A percentile compares a stretch with the other conserved stretches of the same genome.
These are phyloP conservation scores for Zygoascus biomembranicola DNA, from an alignment of 805 yeast genomes.

Conservation along the genomic window DNA sequence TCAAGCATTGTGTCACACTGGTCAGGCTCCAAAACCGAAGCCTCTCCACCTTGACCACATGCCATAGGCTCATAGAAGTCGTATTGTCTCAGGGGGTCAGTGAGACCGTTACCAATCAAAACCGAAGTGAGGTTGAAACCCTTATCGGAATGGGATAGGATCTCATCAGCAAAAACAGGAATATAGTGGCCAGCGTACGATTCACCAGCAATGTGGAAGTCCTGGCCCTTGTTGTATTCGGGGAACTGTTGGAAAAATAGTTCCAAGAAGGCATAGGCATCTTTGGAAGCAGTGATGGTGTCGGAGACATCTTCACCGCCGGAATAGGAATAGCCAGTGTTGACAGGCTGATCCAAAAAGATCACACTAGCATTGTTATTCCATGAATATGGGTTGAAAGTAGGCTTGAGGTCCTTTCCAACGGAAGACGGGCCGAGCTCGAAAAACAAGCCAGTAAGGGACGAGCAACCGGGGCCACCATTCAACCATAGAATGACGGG, in stretches of 20 bases:
- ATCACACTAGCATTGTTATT: slow-evolving; percentile 86
- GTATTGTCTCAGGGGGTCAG: slow-evolving; percentile 77
- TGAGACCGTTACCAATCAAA: slow-evolving; percentile 87
- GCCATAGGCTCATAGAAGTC: slow-evolving; percentile 89
- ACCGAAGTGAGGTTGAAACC: slow-evolving; percentile 69
- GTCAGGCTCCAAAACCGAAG: slow-evolving; percentile 65
- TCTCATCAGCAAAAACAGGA: slow-evolving; percentile 68
- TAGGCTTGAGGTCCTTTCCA: slow-evolving; percentile 57
- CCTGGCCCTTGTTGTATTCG: slow-evolving; percentile 49
- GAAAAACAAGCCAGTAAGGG: slow-evolving; percentile 83
- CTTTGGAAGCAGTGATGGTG: slow-evolving; percentile 81
- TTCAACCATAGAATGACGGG: slow-evolving; percentile 87
- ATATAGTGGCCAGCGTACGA: slow-evolving; percentile 94
- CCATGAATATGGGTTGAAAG: slow-evolving; percentile 85
- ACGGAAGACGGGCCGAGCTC: slow-evolving; percentile 89
- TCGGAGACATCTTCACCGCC: slow-evolving; percentile 55
- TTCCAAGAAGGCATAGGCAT: slow-evolving; percentile 79
- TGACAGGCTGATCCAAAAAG: slow-evolving; percentile 91
- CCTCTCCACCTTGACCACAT: slow-evolving; percentile 82
- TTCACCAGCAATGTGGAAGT: slow-evolving; percentile 90
- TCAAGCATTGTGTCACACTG: slow-evolving; percentile 66
- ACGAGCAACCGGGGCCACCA: slow-evolving; percentile 98
- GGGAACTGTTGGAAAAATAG: slow-evolving; percentile 86
- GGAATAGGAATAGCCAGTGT: slow-evolving; percentile 90
- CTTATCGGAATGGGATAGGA: slow-evolving; percentile 47